Base-by-base conservation (phyloP, 257 asterid genomes). In the Linderniella brevidens region DNA sequence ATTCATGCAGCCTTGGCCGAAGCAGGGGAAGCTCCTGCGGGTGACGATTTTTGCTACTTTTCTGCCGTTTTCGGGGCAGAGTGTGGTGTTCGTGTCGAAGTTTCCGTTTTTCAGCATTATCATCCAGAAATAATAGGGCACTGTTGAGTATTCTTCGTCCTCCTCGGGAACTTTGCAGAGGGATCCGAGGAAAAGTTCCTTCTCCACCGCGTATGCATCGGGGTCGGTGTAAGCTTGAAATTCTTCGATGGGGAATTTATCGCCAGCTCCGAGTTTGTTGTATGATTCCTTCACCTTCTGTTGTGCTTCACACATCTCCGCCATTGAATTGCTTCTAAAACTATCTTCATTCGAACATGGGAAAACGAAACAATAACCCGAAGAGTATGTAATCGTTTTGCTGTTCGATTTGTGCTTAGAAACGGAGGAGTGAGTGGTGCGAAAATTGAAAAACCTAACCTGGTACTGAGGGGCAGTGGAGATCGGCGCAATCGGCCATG, bases 1-100 rank as follows among this genome's bases (percentile, higher is more conserved):
- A 65, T 84, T 84, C 95, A 84, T 84, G 55, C 95, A 80, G 29
- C 95, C 93, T 63, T 72, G 46, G 0, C 92, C 95, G 52, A 84
- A 84, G 58, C 95, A 84, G 41, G 95, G 95, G 44, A 84, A 84
- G 54, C 13, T 80, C 59, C 92, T 66, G 52, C 40, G 53, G 0
- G 93, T 84, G 50, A 64, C 77, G 42, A 84, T 75, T 61, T 67
- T 75, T n/a, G 52, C 54, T 12, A 84, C 84, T 64, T 73, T 84
- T 45, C 70, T 65, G 44, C 93, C 95, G 44, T 84, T 80, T 50
- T 84, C 95, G 19, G 93, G 93, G 56, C 93, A 84, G 36, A 77
- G 75, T 13, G 80, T 75, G 8, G 84, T 77, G 37, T 69, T 84
- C 61, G 71, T 76, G 73, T 84, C 93, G 17, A 84, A 80, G 58